phyloP scores from a whole-genome alignment of 805 yeast genomes.

The Schizosaccharomyces lindneri region DNA sequence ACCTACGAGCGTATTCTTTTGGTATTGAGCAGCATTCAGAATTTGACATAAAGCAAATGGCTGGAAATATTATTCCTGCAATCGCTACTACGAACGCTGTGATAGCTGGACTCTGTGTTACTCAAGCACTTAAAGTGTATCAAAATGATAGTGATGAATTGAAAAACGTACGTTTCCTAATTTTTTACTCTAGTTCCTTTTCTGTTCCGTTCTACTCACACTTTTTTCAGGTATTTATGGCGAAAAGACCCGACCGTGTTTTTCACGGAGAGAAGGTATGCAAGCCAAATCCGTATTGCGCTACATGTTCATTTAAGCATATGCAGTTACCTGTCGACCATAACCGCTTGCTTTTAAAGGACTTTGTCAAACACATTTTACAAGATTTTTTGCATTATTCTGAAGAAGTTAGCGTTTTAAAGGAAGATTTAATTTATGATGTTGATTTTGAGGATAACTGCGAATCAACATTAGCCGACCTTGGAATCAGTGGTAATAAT shows the following conservation, averaged over 20 bases:
- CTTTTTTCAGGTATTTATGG: conserved; percentile 26
- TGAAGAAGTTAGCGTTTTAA: conserved; percentile 30
- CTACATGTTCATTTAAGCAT: conserved; percentile 20
- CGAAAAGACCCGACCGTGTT: conserved; percentile 32
- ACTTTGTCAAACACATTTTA: conserved; percentile 26
- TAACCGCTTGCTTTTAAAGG: conserved; percentile 18
- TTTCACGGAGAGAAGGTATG: conserved; percentile 37
- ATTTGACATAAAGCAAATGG: conserved; percentile 74
- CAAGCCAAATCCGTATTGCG: conserved; percentile 45
- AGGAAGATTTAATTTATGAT: conserved; percentile 53
- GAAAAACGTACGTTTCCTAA: conserved; percentile 8
- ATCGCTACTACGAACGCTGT: conserved; percentile 95
- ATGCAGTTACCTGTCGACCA: conserved; percentile 11
- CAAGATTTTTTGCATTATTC: conserved; percentile 27
- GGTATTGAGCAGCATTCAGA: conserved; percentile 45
- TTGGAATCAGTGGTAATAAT: conserved; percentile 17
- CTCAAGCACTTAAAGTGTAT: conserved; percentile 40
- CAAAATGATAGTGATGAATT: conserved; percentile 10
- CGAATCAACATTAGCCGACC: conserved; percentile 21
- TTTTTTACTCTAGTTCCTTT: background rate
- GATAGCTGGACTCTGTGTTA: conserved; percentile 66
- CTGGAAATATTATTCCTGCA: conserved; percentile 95
- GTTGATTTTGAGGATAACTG: conserved; percentile 67
- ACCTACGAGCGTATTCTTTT: conserved; percentile 48
- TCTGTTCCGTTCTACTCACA: conserved; percentile 13